phyloP scores from a whole-genome alignment of 2,329 filamentous ascomycete genomes.

The Sclerotinia sclerotiorum region DNA sequence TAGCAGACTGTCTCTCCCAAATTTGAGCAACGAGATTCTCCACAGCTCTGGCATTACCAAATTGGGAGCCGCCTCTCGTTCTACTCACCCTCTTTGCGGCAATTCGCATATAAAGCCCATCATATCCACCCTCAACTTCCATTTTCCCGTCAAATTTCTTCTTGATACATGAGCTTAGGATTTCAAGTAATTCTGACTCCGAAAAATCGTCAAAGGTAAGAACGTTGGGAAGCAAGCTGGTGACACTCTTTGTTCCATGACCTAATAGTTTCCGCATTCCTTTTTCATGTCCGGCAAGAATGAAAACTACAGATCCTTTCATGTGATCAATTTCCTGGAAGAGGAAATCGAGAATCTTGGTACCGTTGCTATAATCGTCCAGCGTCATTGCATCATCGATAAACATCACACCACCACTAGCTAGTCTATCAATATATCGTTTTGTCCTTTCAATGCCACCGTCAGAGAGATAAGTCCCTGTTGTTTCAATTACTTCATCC shows the following conservation, averaged over 20 bases:
- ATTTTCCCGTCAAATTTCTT: constrained; percentile 55
- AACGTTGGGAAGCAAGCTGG: constrained; percentile 63
- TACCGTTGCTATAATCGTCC: constrained; percentile 15
- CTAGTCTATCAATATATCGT: constrained; percentile 54
- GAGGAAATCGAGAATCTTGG: constrained; percentile 63
- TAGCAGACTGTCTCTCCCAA: constrained; percentile 52
- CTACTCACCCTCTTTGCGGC: constrained; percentile 60
- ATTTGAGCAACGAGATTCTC: constrained; percentile 60
- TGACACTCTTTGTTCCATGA: constrained; percentile 58
- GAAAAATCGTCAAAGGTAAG: constrained; percentile 68
- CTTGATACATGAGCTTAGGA: constrained; percentile 55
- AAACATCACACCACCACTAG: constrained; percentile 69
- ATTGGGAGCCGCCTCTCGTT: constrained; percentile 62
- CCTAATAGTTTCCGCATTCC: constrained; percentile 74
- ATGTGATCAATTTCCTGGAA: constrained; percentile 70
- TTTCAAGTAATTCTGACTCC: constrained; percentile 61
- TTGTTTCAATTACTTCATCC: constrained; percentile 59
- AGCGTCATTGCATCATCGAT: constrained; percentile 58
- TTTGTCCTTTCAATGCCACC: constrained; percentile 58
- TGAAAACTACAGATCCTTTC: constrained; percentile 65
- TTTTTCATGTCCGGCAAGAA: constrained; percentile 69
- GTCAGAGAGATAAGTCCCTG: constrained; percentile 63
- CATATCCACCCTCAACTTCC: constrained; percentile 56
- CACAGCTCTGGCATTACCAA: constrained; percentile 69
- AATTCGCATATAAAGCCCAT: constrained; percentile 64